Evolutionary conservation across 768 basidiomycete species (phyloP).

Genomic region (Gautieria morchelliformis): DNA sequence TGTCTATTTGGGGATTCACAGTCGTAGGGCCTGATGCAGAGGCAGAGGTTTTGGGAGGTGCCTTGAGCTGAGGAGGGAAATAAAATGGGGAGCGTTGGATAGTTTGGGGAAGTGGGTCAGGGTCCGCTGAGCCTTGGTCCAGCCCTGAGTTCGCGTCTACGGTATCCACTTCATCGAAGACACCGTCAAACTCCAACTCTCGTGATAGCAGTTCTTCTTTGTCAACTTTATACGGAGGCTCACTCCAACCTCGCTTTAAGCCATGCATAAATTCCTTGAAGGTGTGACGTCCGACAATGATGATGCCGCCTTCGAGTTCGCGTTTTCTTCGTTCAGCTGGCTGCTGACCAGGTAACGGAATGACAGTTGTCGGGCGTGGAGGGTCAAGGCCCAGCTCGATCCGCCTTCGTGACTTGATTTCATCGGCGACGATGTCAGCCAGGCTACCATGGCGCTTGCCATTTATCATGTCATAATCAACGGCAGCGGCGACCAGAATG

Average conservation of each 20-base stretch:
- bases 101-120: slow-evolving; percentile 12
- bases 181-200: slow-evolving; percentile 59
- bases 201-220: slow-evolving; percentile 61
- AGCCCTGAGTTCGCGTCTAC: slow-evolving; percentile 33
- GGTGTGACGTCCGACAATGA: slow-evolving; percentile 81
- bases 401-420: slow-evolving; percentile 63
- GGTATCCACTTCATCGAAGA: slow-evolving; percentile 59
- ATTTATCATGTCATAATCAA: slow-evolving; percentile 80
- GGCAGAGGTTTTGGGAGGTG: slow-evolving; percentile 13
- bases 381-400: slow-evolving; percentile 54
- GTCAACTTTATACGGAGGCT: slow-evolving; percentile 56
- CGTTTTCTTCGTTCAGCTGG: slow-evolving; percentile 43
- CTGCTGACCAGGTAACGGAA: slow-evolving; percentile 43
- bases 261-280: slow-evolving; percentile 95
- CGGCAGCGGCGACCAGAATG: slow-evolving; percentile 83
- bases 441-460: slow-evolving; percentile 84
- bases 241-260: slow-evolving; percentile 75
- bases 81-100: slow-evolving; percentile 20
- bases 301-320: slow-evolving; percentile 72
- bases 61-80: slow-evolving; percentile 23
- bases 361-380: slow-evolving; percentile 26
- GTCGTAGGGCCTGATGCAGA: slow-evolving; percentile 10
- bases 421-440: slow-evolving; percentile 62
- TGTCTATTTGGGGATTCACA: slow-evolving; percentile 26
- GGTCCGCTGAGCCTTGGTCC: slow-evolving; percentile 24